Evolutionary conservation across 768 basidiomycete genomes (phyloP).

Genomic region (Termitomyces sp.): DNA sequence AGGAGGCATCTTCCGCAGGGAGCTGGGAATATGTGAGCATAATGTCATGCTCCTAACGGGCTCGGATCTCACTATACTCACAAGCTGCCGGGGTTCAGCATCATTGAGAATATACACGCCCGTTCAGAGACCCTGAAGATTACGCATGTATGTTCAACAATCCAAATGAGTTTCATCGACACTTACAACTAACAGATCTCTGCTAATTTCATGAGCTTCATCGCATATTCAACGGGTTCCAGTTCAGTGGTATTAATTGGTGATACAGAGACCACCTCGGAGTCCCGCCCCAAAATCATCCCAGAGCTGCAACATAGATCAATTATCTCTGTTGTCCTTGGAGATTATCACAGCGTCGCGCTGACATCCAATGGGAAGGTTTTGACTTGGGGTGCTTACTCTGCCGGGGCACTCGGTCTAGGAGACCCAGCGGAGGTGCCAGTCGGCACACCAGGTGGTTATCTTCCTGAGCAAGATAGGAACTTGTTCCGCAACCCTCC

Average conservation of each 20-base stretch:
- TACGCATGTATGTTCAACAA: conserved; percentile 62
- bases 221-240: conserved; percentile 70
- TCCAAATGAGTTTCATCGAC: not conserved
- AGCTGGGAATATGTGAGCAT: conserved; percentile 69
- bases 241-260: conserved; percentile 76
- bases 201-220: conserved; percentile 78
- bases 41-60: not conserved
- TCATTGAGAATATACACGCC: conserved; percentile 45
- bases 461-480: conserved; percentile 30
- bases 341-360: conserved; percentile 91
- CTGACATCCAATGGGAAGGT: conserved; percentile 73
- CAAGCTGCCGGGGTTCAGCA: conserved; percentile 74
- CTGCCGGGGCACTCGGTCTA: conserved; percentile 78
- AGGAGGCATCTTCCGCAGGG: conserved; percentile 30
- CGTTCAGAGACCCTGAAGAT: conserved; percentile 53
- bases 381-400: conserved; percentile 77
- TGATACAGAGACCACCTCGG: conserved; percentile 35
- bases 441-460: conserved; percentile 58
- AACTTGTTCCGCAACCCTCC: conserved; percentile 30
- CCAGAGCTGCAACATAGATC: conserved; percentile 69
- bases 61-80: not conserved
- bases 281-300: conserved; percentile 52
- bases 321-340: conserved; percentile 84
- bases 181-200: conserved; percentile 54
- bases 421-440: conserved; percentile 61